These are phyloP conservation scores for Neodidymelliopsis sp. DNA, from an alignment of 2,329 filamentous ascomycete genomes.

Conservation along the genomic window DNA sequence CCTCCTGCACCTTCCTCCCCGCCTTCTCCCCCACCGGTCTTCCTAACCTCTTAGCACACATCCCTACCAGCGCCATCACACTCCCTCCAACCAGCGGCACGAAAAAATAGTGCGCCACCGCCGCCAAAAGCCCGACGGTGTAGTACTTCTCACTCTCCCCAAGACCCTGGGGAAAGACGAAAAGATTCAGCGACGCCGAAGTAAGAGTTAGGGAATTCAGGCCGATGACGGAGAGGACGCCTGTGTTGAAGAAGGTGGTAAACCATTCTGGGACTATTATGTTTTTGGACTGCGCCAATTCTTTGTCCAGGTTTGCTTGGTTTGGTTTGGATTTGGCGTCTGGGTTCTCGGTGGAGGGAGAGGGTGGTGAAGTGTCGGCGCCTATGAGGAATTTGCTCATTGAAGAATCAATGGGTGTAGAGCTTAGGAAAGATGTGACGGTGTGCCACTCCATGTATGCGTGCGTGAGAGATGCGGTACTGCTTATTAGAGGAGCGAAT, in stretches of 20 bases:
- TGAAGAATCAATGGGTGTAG: conserved; percentile 14
- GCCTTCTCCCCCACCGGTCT: background rate
- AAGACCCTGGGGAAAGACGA: conserved; percentile 4
- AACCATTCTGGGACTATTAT: conserved; percentile 27
- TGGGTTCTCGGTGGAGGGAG: too few species aligned
- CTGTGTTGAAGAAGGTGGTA: conserved; percentile 30
- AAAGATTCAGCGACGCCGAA: conserved; percentile 24
- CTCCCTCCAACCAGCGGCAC: conserved; percentile 25
- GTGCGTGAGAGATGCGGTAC: conserved; percentile 36
- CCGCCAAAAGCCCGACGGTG: conserved; percentile 19
- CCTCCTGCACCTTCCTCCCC: conserved; percentile 14
- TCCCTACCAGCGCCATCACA: conserved; percentile 20
- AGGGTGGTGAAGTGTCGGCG: too few species aligned
- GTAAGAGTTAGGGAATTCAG: conserved; percentile 26
- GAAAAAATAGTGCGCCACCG: conserved; percentile 31
- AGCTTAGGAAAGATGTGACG: conserved; percentile 27
- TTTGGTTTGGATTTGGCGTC: too few species aligned
- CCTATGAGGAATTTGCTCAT: background rate
- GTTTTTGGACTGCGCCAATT: conserved; percentile 21
- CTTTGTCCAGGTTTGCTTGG: too few species aligned
- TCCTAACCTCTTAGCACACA: conserved; percentile 20
- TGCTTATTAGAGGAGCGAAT: conserved; percentile 30
- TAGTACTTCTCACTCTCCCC: conserved; percentile 17
- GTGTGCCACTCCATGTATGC: conserved; percentile 38
- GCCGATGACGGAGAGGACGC: conserved; percentile 25